Conservation (phyloP, 2,329 filamentous ascomycete genomes). For the Epichloe hybrida region DNA sequence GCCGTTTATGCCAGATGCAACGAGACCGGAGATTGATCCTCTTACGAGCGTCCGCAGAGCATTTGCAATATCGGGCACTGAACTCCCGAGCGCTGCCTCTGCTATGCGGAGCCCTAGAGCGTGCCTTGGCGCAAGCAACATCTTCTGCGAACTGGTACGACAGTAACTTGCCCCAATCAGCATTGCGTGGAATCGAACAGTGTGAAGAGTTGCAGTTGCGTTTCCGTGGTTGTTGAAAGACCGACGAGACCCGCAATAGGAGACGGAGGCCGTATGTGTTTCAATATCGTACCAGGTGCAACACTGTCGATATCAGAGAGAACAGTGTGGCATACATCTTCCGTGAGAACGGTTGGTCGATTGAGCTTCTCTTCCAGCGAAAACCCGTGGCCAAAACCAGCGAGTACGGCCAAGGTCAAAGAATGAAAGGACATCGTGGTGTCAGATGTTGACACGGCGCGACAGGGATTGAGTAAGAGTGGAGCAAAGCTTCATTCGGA, state of each 20-base stretch:
- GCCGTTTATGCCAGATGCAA: slow-evolving; percentile 10
- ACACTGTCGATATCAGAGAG: neutral
- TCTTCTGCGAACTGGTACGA: neutral
- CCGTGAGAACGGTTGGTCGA: too few relatives aligned
- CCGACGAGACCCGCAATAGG: neutral
- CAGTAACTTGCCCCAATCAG: neutral
- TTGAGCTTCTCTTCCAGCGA: too few relatives aligned
- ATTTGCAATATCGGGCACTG: too few relatives aligned
- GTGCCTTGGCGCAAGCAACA: slow-evolving; percentile 7
- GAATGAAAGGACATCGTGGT: too few relatives aligned
- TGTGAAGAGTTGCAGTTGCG: neutral
- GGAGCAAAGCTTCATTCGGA: too few relatives aligned
- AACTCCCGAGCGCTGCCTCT: slow-evolving; percentile 3
- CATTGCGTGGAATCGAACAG: neutral
- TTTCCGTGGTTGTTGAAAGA: neutral
- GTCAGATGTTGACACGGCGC: too few relatives aligned
- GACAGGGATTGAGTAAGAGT: too few relatives aligned
- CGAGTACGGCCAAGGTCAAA: too few relatives aligned
- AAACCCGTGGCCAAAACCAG: too few relatives aligned
- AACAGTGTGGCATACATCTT: neutral
- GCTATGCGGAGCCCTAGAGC: slow-evolving; percentile 12
- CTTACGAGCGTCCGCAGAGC: too few relatives aligned
- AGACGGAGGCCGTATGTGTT: neutral
- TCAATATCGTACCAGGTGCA: neutral
- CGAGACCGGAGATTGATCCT: slow-evolving; percentile 10